Evolutionary conservation across 305 asterid species (phyloP), one percentile per base, ranked within the genome.

Genomic region (Salvia sclarea): DNA sequence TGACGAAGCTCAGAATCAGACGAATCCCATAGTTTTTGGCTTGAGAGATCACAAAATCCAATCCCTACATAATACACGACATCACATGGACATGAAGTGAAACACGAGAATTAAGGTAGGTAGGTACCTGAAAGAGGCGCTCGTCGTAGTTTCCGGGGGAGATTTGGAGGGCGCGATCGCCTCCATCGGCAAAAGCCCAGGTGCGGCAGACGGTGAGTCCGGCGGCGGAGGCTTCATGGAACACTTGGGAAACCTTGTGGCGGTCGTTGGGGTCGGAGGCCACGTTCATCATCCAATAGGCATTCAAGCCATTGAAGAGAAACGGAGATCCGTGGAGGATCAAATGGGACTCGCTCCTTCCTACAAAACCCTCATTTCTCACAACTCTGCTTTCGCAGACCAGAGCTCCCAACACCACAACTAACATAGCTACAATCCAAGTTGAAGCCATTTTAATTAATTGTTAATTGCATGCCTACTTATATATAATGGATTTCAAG

Each of bases 161-260:
- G 1, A 79, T 69, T 38, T 89, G 92, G n/a, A 87, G 82, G 8
- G 92, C 77, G 0, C 38, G 66, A 7, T 78, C 75, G 0, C 89
- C 90, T 0, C 91, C 95, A 6, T 89, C 95, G 12, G 78, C 70
- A 37, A 89, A 89, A 38, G 92, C 95, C 96, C 95, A 89, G 1
- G 92, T 87, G 68, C 92, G 66, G 58, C 96, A 84, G 6, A 89
- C 88, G 0, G 82, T 78, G 56, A 87, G 89, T 0, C 92, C 89
- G 0, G 84, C 83, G 0, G 65, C 76, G 0, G 89, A 84, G 10
- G 92, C 92, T 25, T 87, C 89, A 9, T 76, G 60, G 10, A 85
- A 74, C 0, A 85, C 92, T 10, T 84, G 72, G 5, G 89, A 61
- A 0, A 87, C 95, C 71, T 89, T 87, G 73, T 55, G 14, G 49